Evolutionary conservation across 225 moss, liverwort and hornwort genomes (phyloP), one percentile per base, ranked within the genome.

Genomic region (Polytrichum formosum): DNA sequence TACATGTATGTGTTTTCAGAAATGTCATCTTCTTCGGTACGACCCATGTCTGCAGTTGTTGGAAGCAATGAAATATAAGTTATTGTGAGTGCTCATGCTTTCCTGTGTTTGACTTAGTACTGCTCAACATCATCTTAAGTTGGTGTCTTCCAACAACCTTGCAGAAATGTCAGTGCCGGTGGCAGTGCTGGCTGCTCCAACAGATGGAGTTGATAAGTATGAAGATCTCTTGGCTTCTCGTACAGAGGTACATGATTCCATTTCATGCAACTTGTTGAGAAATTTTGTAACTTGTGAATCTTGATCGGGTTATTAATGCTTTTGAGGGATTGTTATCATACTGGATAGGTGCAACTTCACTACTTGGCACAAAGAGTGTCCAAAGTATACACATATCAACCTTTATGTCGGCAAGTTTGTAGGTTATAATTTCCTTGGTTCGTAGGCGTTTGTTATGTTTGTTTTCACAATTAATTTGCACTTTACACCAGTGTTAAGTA

Each of bases 81-180:
- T 58, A 58, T n/a, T n/a, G 10, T 10, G 37, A 10, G 37, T 37
- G 10, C 37, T 37, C 10, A 37, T n/a, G 20, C 56, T 58, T 58
- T 58, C 5, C 19, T 19, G 33, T 33, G 33, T 33, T 33, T 33
- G 33, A 33, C 7, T 33, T 33, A 33, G 33, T 7, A 33, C 1
- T 33, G n/a, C 22, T 58, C 22, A 58, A 21, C 56, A 58, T 58
- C 8, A 21, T 58, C 20, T 56, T 22, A 58, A 5, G n/a, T 58
- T 5, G n/a, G 2, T n/a, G 56, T 56, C 19, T 58, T 58, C 22
- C 56, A 62, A 54, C 4, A 23, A 26, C 26, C 18, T 6, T 75
- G 55, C 81, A 87, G 88, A 83, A 9, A 64, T 87, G 1, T 79
- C 66, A 55, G 76, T 84, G 55, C 77, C 90, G 0, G 83, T 80